Evolutionary conservation across 2,329 filamentous ascomycete species (phyloP), one percentile per base, ranked within the genome.

Genomic region (Talaromyces atroroseus): DNA sequence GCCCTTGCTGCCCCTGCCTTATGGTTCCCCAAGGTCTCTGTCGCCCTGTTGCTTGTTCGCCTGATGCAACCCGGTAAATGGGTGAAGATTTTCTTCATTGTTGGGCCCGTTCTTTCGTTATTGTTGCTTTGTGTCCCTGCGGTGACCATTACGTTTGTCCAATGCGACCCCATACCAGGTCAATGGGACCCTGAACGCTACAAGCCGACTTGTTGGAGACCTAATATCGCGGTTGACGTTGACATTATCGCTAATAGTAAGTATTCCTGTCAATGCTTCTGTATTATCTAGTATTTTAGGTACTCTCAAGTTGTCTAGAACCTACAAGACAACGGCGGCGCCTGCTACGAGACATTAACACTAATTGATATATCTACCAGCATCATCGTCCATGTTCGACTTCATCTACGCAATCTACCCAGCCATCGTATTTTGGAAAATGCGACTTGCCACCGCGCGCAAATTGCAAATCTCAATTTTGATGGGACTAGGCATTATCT

Each of bases 391-490:
- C 46, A 0, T 36, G 10, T 34, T 49, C 12, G 52, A 54, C 26
- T 40, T 54, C 24, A 2, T 54, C 21, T 54, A 54, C 46, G 52
- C 52, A 16, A 49, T 54, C 45, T 54, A 54, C 18, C 52, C 52
- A 29, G 52, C 45, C 34, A 49, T 45, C 23, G 36, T 49, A 16
- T 40, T 54, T 21, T 54, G 44, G 21, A 29, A 54, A 49, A 38
- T 49, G 46, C 42, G 21, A 32, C 21, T 54, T 8, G 2, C 45
- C 14, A 40, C 5, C 16, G 6, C 20, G 8, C 34, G 52, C 23
- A 54, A 54, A 44, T 3, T 49, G 1, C 21, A 23, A 18, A 12
- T 54, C 7, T 54, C 52, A 1, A 24, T 44, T 23, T 24, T 54
- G 8, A 54, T 54, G 52, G 52, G 52, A 29, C 20, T 54, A 14